Evolutionary conservation across 768 basidiomycete genomes (phyloP), one percentile per base, ranked within the genome.

Genomic region (Agrocybe pediades): DNA sequence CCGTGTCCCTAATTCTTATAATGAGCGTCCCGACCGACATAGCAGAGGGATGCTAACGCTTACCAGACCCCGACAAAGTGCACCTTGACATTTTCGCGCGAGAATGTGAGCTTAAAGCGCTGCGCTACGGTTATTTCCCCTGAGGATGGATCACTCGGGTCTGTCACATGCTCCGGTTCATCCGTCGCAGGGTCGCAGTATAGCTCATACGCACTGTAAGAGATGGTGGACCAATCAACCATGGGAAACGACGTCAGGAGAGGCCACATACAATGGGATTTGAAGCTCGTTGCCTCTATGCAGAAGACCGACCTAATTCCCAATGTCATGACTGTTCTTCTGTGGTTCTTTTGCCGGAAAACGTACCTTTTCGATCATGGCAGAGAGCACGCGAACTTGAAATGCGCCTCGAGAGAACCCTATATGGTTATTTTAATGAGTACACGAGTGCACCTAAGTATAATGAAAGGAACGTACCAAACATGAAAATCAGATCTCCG

Each of bases 11-110:
- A 36, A 13, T n/a, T 5, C 33, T 15, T 15, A 36, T 7, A 30
- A 7, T 30, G 29, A 30, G 15, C 15, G n/a, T 36, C 33, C 3
- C 13, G 33, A 4, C 11, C 5, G 3, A 4, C 33, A 36, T 30
- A 21, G 20, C 16, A 39, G 3, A 19, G 21, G 19, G 9, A 13
- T 19, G 47, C 3, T 29, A 13, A 13, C 5, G 19, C 61, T 13
- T 49, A 78, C 78, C 78, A 79, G 19, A 67, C 72, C 4, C 78
- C 78, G 6, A 79, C 62, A 46, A 80, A 80, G 59, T 80, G 75
- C 2, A 77, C 68, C 20, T 60, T 63, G 30, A 76, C 71, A 9
- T 68, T 53, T 54, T 29, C 51, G 45, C 15, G 63, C 48, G 19
- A 72, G 43, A 39, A 63, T 4, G 61, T 42, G 2, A 44, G 53